Conservation (phyloP, 768 basidiomycete genomes). For the Termitomyces sp. region DNA sequence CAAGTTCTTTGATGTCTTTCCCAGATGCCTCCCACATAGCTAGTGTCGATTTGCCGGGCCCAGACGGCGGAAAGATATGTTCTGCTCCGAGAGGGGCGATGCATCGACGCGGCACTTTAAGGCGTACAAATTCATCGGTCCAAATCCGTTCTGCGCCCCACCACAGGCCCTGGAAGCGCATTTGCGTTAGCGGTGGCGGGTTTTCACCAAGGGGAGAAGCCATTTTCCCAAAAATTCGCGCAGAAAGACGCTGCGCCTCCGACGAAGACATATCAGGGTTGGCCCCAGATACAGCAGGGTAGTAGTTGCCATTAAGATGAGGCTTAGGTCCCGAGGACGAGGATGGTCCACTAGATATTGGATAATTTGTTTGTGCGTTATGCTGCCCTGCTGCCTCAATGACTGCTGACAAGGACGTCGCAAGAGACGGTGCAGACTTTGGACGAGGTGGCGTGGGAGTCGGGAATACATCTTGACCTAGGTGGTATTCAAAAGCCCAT, state of each 20-base stretch:
- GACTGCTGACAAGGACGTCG: constrained; percentile 36
- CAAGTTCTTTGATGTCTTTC: constrained; percentile 32
- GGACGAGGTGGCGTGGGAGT: constrained; percentile 16
- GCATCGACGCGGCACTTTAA: constrained; percentile 65
- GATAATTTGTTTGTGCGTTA: constrained; percentile 28
- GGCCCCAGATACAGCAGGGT: constrained; percentile 18
- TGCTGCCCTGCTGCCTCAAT: constrained; percentile 44
- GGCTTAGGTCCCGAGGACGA: constrained; percentile 1
- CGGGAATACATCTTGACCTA: constrained; percentile 27
- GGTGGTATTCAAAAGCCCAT: constrained; percentile 56
- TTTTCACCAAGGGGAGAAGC: constrained; percentile 15
- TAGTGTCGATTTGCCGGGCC: constrained; percentile 40
- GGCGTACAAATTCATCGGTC: constrained; percentile 78
- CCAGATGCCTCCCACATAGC: constrained; percentile 23
- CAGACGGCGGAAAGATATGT: constrained; percentile 59
- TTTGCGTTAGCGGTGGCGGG: constrained; percentile 35
- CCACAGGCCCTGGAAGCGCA: constrained; percentile 79
- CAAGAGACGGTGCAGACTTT: constrained; percentile 13
- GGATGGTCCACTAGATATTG: constrained; percentile 4
- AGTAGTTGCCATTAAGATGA: background rate
- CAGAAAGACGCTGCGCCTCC: constrained; percentile 22
- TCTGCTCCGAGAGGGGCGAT: constrained; percentile 65
- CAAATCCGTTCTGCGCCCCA: constrained; percentile 90
- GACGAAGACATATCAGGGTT: constrained; percentile 18
- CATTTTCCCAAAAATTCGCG: constrained; percentile 23